Base-by-base conservation (phyloP, 139 green algal genomes). In the Mesotaenium endlicherianum region DNA sequence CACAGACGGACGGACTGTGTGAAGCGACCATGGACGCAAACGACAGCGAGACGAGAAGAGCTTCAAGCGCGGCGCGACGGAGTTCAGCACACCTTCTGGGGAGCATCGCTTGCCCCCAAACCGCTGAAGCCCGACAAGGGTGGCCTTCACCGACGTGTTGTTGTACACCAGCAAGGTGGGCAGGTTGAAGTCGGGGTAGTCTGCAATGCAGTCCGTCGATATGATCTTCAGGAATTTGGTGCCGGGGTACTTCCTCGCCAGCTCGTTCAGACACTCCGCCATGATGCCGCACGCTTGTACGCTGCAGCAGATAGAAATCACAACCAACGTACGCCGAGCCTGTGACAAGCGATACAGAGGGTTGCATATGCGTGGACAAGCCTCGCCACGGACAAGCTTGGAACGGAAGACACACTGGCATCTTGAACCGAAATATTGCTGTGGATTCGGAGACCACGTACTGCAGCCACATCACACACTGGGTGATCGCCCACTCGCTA, bases 161-260 rank as follows among this genome's bases (percentile, higher is more conserved):
- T 93, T 84, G 91, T 98, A 98, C 5, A 97, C 41, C 74, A 98
- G 90, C 82, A 97, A 41, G 4, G 95, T 98, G 36, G 95, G 95
- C 74, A 98, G 72, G 90, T 97, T 95, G 2, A 83, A 38, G 75
- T 98, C 94, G 5, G 95, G 95, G 89, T 97, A 98, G 45, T 91
- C 88, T 2, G 88, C 79, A 36, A 95, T 95, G 84, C 89, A 93
- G 49, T 95, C 94, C 5, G 92, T 95, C n/a, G 88, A 92, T 0
- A 95, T 60, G 45, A 97, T 98, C 39, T 92, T 93, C n/a, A 97
- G 70, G 82, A 97, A 98, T 75, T 96, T 97, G 34, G 93, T 96
- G 58, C 34, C 39, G 4, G 91, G 87, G 89, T 97, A 94, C 41
- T 92, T 91, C 34, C 55, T 67, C 0, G 95, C 94, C 4, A 98